Evolutionary conservation across 306 rosid species (phyloP).

Genomic region (Begonia masoniana): DNA sequence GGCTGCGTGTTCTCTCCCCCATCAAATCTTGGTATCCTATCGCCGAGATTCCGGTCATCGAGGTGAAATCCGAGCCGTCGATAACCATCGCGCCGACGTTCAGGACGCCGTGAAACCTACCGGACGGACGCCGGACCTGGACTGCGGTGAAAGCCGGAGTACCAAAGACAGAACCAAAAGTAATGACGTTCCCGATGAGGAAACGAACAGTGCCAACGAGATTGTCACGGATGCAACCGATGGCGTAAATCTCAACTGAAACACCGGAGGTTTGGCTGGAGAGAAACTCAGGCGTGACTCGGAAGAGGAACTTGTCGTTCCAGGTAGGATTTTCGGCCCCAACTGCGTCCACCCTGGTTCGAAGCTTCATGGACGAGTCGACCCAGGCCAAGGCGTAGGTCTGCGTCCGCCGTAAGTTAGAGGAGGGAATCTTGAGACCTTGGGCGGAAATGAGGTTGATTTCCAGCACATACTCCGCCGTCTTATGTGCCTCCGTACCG

Average conservation of each 20-base stretch:
- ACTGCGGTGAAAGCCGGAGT: conserved; percentile 55
- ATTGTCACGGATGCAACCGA: conserved; percentile 40
- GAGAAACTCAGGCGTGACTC: conserved; percentile 56
- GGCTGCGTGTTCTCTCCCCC: conserved; percentile 28
- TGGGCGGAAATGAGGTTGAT: conserved; percentile 93
- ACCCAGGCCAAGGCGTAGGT: conserved; percentile 74
- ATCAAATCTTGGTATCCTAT: conserved; percentile 60
- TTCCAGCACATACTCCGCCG: conserved; percentile 46
- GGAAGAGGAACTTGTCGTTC: conserved; percentile 89
- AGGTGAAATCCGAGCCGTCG: conserved; percentile 29
- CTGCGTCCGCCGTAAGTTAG: conserved; percentile 24
- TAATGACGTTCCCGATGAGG: conserved; percentile 49
- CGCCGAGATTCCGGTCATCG: conserved; percentile 31
- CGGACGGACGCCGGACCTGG: conserved; percentile 75
- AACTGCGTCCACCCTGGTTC: conserved; percentile 47
- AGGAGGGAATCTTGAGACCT: conserved; percentile 36
- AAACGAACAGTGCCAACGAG: conserved; percentile 69
- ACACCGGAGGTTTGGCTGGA: conserved; percentile 53
- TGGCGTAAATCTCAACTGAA: conserved; percentile 54
- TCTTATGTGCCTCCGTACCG: conserved; percentile 11
- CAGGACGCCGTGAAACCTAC: conserved; percentile 63
- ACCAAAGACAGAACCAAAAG: conserved; percentile 6
- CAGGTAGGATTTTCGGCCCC: conserved; percentile 75
- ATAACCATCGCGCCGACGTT: conserved; percentile 53
- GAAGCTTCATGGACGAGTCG: conserved; percentile 41